phyloP scores from a whole-genome alignment of 176 grass and related monocot species.

The Triticum turgidum region DNA sequence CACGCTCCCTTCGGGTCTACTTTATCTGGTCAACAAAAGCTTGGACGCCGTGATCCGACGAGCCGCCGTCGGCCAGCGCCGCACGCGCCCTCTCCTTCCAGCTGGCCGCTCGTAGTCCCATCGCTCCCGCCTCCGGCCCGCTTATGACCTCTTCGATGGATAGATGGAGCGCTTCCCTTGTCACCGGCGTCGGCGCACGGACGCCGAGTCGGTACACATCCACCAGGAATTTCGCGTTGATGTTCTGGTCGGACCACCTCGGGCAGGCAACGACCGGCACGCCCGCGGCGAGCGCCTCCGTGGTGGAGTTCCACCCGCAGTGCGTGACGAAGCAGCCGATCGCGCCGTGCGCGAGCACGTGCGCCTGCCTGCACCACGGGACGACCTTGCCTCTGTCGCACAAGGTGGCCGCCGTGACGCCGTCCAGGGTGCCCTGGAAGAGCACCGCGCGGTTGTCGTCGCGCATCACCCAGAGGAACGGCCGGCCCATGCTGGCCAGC shows the following conservation, averaged over 20 bases:
- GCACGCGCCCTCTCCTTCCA: slow-evolving; percentile 29
- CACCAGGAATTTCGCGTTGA: slow-evolving; percentile 33
- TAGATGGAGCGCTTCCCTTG: not conserved
- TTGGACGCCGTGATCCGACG: slow-evolving; percentile 38
- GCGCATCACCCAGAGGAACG: slow-evolving; percentile 62
- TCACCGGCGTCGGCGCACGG: slow-evolving; percentile 18
- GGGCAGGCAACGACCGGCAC: slow-evolving; percentile 45
- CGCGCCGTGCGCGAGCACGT: slow-evolving; percentile 37
- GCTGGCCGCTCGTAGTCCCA: not conserved
- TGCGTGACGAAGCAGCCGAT: slow-evolving; percentile 55
- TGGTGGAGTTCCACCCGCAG: slow-evolving; percentile 68
- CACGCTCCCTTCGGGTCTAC: no score
- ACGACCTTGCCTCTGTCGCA: slow-evolving; percentile 29
- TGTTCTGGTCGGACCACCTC: slow-evolving; percentile 38
- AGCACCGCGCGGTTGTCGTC: slow-evolving; percentile 22
- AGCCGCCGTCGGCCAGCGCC: slow-evolving; percentile 28
- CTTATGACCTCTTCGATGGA: slow-evolving; percentile 44
- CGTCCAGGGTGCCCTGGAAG: slow-evolving; percentile 11
- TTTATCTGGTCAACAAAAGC: slow-evolving; percentile 38
- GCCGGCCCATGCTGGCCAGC: slow-evolving; percentile 9
- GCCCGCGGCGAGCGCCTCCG: slow-evolving; percentile 42
- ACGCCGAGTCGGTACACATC: slow-evolving; percentile 41
- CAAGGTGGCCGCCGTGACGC: not conserved
- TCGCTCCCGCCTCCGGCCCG: slow-evolving; percentile 12
- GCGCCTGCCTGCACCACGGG: slow-evolving; percentile 43